phyloP scores from a whole-genome alignment of 2,329 filamentous ascomycete genomes.

The Nigrospora sphaerica region DNA sequence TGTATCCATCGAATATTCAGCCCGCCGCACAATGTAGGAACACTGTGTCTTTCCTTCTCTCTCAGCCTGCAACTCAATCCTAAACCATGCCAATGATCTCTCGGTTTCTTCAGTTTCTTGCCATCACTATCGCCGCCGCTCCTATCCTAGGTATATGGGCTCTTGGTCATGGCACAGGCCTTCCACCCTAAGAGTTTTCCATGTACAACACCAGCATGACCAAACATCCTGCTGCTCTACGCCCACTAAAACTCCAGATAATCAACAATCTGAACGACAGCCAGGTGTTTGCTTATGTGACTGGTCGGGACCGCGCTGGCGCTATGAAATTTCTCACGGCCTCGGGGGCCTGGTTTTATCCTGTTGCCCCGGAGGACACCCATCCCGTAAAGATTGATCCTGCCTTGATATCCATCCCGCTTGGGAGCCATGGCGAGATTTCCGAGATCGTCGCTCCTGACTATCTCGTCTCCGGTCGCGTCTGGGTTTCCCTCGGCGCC shows the following conservation, averaged over 20 bases:
- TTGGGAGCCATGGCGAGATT: conserved; percentile 27
- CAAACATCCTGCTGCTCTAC: neutral
- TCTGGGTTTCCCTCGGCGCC: conserved; percentile 32
- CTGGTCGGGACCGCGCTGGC: conserved; percentile 26
- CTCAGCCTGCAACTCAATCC: no score
- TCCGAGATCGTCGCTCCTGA: conserved; percentile 29
- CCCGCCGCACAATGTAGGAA: no score
- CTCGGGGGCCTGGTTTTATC: conserved; percentile 31
- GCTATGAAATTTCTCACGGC: conserved; percentile 28
- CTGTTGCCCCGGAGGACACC: conserved; percentile 20
- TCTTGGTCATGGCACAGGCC: no score
- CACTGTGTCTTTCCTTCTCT: no score
- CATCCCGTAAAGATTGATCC: conserved; percentile 22
- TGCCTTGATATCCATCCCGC: conserved; percentile 25
- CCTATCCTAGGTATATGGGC: no score
- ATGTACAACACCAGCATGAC: neutral
- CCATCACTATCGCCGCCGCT: no score
- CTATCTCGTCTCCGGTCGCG: conserved; percentile 29
- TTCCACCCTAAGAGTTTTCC: no score
- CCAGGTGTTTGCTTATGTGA: conserved; percentile 31
- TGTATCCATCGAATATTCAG: no score
- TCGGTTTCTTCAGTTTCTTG: no score
- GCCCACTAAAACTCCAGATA: neutral
- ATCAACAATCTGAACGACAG: neutral
- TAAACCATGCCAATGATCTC: no score